Evolutionary conservation across 345 rosid species (phyloP).

Genomic region (Alliaria petiolata): DNA sequence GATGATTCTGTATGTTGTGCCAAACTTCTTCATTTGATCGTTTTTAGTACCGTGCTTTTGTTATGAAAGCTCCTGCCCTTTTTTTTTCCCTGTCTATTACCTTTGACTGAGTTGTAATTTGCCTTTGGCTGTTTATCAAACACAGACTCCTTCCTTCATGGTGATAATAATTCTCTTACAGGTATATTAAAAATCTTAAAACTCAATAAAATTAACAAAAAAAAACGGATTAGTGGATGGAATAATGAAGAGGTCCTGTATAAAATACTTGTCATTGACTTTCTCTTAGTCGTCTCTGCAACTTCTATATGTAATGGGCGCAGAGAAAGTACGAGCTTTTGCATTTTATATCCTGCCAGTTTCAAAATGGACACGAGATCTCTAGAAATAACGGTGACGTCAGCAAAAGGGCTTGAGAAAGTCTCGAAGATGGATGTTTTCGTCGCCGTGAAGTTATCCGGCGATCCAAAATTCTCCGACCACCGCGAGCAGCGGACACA

Average conservation of each 20-base stretch:
- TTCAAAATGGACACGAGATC: slow-evolving; percentile 17
- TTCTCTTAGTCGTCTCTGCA: slow-evolving; percentile 19
- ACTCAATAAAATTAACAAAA: background rate
- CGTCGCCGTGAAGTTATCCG: slow-evolving; percentile 24
- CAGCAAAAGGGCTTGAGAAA: slow-evolving; percentile 21
- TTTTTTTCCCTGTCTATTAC: background rate
- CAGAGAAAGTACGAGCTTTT: background rate
- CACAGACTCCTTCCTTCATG: slow-evolving; percentile 10
- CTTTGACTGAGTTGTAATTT: slow-evolving; percentile 11
- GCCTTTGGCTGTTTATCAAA: slow-evolving; percentile 10
- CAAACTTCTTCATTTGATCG: slow-evolving; percentile 15
- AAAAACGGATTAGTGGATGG: slow-evolving; percentile 2
- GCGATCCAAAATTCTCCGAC: slow-evolving; percentile 26
- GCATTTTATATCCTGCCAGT: background rate
- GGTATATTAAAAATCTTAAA: background rate
- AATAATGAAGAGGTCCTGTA: background rate
- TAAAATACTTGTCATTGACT: slow-evolving; percentile 12
- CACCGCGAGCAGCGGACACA: slow-evolving; percentile 28
- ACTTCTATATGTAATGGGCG: slow-evolving; percentile 9
- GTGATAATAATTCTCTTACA: slow-evolving; percentile 2
- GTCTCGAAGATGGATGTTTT: slow-evolving; percentile 19
- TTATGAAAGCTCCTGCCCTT: background rate
- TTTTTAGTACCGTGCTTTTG: slow-evolving; percentile 9
- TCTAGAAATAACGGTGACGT: slow-evolving; percentile 16
- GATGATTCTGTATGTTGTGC: slow-evolving; percentile 23